Conservation (phyloP, 495 filamentous ascomycete genomes). For the Cetradonia linearis region DNA sequence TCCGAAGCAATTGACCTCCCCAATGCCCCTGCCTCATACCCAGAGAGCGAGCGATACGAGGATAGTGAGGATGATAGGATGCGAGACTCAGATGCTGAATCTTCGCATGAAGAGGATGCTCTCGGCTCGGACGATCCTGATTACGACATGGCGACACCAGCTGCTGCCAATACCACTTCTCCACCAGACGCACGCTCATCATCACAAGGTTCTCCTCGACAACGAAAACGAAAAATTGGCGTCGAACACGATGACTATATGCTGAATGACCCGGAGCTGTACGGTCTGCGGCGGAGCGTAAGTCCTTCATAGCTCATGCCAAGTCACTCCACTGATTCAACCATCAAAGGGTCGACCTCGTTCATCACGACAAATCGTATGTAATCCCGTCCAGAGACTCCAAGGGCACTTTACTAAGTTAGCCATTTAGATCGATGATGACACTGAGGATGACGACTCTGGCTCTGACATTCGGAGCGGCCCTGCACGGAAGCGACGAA, state of each 20-base stretch:
- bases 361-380: constrained; percentile 40
- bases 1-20: constrained; percentile 39
- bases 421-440: constrained; percentile 52
- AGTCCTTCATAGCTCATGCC: constrained; percentile 24
- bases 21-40: constrained; percentile 27
- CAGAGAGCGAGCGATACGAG: constrained; percentile 20
- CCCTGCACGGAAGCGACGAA: constrained; percentile 35
- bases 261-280: constrained; percentile 85
- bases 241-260: constrained; percentile 71
- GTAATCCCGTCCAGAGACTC: constrained; percentile 8
- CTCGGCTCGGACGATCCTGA: constrained; percentile 73
- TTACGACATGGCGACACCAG: constrained; percentile 58
- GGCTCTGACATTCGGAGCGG: constrained; percentile 47
- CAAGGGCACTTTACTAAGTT: neutral
- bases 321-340: constrained; percentile 23
- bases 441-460: constrained; percentile 63
- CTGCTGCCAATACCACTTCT: constrained; percentile 40
- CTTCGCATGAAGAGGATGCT: constrained; percentile 50
- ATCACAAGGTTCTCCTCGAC: constrained; percentile 53
- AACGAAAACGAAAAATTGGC: constrained; percentile 65
- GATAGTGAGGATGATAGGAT: constrained; percentile 27
- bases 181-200: constrained; percentile 48
- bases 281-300: constrained; percentile 88
- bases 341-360: constrained; percentile 43
- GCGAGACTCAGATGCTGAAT: constrained; percentile 36